Percentiles rank a stretch among this genome's conserved stretches.
These are phyloP conservation scores for Cordyceps militaris DNA, from an alignment of 2,329 filamentous ascomycete genomes.

Conservation along the genomic window DNA sequence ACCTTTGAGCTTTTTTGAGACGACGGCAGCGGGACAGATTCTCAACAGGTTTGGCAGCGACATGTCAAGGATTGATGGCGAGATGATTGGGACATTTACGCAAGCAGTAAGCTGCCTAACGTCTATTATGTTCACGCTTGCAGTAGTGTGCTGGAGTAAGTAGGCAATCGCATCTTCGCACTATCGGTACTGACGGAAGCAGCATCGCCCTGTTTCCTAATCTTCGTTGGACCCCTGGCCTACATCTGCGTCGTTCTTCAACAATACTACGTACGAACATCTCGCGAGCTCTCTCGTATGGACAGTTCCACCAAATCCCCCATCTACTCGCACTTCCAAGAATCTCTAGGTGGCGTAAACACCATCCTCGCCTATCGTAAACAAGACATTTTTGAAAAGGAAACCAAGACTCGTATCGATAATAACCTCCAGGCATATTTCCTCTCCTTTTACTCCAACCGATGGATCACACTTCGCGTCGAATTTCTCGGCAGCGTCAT, in stretches of 20 bases:
- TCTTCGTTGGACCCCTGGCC: constrained; percentile 67
- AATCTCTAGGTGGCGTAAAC: constrained; percentile 78
- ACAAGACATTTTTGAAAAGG: constrained; percentile 68
- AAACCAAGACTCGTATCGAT: constrained; percentile 91
- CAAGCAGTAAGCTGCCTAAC: constrained; percentile 10
- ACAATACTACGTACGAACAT: constrained; percentile 84
- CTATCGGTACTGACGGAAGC: constrained; percentile 69
- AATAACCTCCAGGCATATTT: constrained; percentile 82
- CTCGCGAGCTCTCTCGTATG: constrained; percentile 80
- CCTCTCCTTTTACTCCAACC: constrained; percentile 77
- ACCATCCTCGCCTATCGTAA: constrained; percentile 87
- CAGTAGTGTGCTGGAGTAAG: constrained; percentile 79
- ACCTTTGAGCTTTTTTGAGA: constrained; percentile 93
- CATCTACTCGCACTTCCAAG: constrained; percentile 90
- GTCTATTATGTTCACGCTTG: constrained; percentile 39
- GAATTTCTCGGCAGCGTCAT: constrained; percentile 87
- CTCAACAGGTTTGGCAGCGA: constrained; percentile 84
- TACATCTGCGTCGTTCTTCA: constrained; percentile 80
- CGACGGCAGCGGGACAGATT: constrained; percentile 81
- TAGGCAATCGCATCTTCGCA: constrained; percentile 66
- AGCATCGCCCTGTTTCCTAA: constrained; percentile 63
- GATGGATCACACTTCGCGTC: constrained; percentile 82
- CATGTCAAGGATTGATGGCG: constrained; percentile 25
- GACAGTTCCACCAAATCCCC: constrained; percentile 85
- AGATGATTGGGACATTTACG: constrained; percentile 10